These are phyloP conservation scores for Microcera coccophila DNA, from an alignment of 2,329 filamentous ascomycete species.

Conservation along the genomic window DNA sequence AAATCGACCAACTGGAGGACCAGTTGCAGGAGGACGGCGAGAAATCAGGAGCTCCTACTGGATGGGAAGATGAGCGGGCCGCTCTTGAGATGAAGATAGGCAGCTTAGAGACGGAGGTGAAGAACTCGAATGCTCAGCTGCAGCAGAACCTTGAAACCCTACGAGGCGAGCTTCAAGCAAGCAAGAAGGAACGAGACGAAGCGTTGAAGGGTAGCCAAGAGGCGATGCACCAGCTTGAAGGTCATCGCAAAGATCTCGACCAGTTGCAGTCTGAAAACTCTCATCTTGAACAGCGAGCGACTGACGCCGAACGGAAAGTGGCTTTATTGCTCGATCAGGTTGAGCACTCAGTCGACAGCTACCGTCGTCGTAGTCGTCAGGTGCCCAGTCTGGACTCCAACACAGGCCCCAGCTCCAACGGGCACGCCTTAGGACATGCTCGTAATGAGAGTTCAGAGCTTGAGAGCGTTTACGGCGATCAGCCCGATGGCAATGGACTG, in stretches of 20 bases:
- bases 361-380: conserved; percentile 72
- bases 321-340: conserved; percentile 91
- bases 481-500: conserved; percentile 42
- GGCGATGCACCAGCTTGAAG: conserved; percentile 53
- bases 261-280: conserved; percentile 78
- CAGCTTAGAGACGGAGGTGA: conserved; percentile 64
- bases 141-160: conserved; percentile 68
- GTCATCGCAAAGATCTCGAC: conserved; percentile 66
- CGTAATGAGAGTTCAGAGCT: conserved; percentile 56
- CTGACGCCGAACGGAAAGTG: conserved; percentile 90
- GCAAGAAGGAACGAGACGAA: conserved; percentile 65
- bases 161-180: conserved; percentile 63
- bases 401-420: conserved; percentile 32
- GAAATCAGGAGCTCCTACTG: conserved; percentile 44
- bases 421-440: conserved; percentile 38
- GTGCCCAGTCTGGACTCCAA: conserved; percentile 51
- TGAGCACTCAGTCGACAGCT: conserved; percentile 88
- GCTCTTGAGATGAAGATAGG: conserved; percentile 66
- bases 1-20: conserved; percentile 67
- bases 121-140: conserved; percentile 60
- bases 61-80: conserved; percentile 73
- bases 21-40: conserved; percentile 38
- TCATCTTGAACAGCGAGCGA: conserved; percentile 75
- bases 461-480: conserved; percentile 61
- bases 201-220: conserved; percentile 55